These are phyloP conservation scores for Pestalotiopsis sp. DNA, from an alignment of 2,329 filamentous ascomycete genomes.

Conservation along the genomic window DNA sequence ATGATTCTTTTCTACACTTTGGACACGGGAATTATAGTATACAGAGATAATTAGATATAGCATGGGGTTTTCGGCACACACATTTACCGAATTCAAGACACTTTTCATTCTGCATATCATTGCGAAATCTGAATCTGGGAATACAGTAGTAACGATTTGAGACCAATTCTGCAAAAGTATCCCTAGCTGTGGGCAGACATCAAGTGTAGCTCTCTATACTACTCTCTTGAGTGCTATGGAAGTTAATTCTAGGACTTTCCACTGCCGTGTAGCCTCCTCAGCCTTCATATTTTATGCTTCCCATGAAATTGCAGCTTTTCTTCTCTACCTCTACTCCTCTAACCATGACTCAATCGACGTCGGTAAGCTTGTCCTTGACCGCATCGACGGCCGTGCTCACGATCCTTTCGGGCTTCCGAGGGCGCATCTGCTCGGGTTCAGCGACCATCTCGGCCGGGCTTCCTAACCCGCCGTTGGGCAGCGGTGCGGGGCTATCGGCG, in stretches of 20 bases:
- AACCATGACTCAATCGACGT: slow-evolving; percentile 28
- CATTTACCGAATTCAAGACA: neutral
- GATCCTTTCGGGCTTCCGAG: slow-evolving; percentile 28
- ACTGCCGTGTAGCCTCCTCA: neutral
- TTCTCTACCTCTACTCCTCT: neutral
- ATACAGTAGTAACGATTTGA: neutral
- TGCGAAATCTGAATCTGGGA: neutral
- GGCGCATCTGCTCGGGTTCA: slow-evolving; percentile 19
- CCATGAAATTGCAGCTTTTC: neutral
- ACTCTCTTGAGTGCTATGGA: too few relatives aligned
- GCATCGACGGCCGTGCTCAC: slow-evolving; percentile 32
- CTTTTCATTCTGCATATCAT: neutral
- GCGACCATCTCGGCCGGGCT: slow-evolving; percentile 45
- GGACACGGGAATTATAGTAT: neutral
- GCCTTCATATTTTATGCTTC: neutral
- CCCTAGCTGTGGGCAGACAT: too few relatives aligned
- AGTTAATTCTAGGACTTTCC: too few relatives aligned
- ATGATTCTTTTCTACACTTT: too few relatives aligned
- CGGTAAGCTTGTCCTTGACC: slow-evolving; percentile 33
- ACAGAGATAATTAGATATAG: neutral
- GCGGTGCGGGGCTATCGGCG: slow-evolving; percentile 41
- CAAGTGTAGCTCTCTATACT: too few relatives aligned
- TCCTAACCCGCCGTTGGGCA: slow-evolving; percentile 52
- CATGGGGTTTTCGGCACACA: neutral
- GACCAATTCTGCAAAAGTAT: neutral